Base-by-base conservation (phyloP, 2,329 filamentous ascomycete genomes). In the Nannizziopsis barbatae region DNA sequence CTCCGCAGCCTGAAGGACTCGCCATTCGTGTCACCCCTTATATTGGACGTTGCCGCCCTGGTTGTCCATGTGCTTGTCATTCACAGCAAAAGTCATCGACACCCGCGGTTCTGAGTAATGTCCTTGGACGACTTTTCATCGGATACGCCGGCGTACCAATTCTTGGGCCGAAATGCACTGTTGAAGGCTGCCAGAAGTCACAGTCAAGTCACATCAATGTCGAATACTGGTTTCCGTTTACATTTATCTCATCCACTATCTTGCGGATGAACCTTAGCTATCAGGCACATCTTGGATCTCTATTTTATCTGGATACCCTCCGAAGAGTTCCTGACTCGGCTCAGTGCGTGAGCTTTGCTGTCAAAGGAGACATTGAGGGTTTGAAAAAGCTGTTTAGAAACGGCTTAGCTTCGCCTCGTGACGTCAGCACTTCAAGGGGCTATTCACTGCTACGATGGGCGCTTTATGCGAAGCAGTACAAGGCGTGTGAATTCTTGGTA, bases 201-300 rank as follows among this genome's bases (percentile, higher is more conserved):
- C 57, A 53, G 17, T 50, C 50, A 7, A 52, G 52, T 27, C 51
- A 57, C 5, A 44, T 63, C 12, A 60, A 47, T 42, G 22, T 61
- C 9, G 62, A 65, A 48, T 63, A 63, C 39, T 64, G 62, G 62
- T 62, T 65, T 48, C 62, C 62, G 1, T 46, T 57, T 14, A 52
- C 56, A 11, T 58, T 62, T 36, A 60, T 60, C 40, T 62, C 55
- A 54, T 62, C 62, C 36, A 57, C 49, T 12, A 62, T 62, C 43
- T 31, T 63, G 15, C 52, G 53, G 17, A 46, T 63, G 44, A 56
- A 62, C 39, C 11, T 60, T 12, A 53, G 51, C 1, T 57, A 57
- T 42, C 52, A 56, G 3, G 49, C 52, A 2, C 56, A 52, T 32
- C 49, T 57, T 35, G 50, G 50, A 14, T 45, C 46, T 10, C 42